These are phyloP conservation scores for Chloranthus sessilifolius DNA, from an alignment of 164 flowering plant genomes.

Conservation along the genomic window DNA sequence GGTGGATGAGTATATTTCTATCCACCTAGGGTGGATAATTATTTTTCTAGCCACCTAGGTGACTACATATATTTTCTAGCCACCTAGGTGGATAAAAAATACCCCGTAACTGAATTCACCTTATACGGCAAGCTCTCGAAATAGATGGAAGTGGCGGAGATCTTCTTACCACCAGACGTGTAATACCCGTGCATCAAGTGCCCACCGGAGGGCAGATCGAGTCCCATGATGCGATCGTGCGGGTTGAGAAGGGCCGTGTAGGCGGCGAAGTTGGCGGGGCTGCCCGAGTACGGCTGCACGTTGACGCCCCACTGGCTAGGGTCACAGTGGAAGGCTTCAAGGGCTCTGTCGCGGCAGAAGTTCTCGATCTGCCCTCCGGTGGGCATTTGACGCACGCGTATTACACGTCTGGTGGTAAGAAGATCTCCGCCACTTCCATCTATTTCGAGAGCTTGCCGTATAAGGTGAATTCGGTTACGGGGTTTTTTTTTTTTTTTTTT, in stretches of 20 bases:
- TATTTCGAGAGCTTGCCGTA: slow-evolving; percentile 99
- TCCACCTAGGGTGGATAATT: no score
- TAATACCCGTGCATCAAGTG: slow-evolving; percentile 96
- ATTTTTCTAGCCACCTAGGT: no score
- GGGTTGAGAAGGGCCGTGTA: slow-evolving; percentile 91
- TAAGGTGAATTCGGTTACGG: slow-evolving; percentile 73
- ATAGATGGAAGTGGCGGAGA: slow-evolving; percentile 93
- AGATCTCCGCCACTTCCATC: slow-evolving; percentile 94
- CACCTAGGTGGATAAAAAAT: no score
- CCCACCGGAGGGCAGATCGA: slow-evolving; percentile 94
- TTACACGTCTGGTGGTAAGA: slow-evolving; percentile 91
- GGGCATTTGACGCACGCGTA: slow-evolving; percentile 97
- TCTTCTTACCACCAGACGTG: slow-evolving; percentile 93
- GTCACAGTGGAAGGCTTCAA: slow-evolving; percentile 62
- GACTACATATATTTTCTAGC: no score
- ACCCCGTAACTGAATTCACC: slow-evolving; percentile 74
- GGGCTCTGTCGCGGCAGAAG: slow-evolving; percentile 78
- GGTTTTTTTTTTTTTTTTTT: no score
- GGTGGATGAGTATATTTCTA: no score
- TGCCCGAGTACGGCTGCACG: slow-evolving; percentile 95
- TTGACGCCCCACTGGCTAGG: slow-evolving; percentile 88
- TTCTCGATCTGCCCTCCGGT: slow-evolving; percentile 95
- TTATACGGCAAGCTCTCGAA: slow-evolving; percentile 99
- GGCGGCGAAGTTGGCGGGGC: slow-evolving; percentile 97
- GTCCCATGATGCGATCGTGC: slow-evolving; percentile 95